Conservation (phyloP, 1,284 basidiomycete species). For the Naganishia sp. region DNA sequence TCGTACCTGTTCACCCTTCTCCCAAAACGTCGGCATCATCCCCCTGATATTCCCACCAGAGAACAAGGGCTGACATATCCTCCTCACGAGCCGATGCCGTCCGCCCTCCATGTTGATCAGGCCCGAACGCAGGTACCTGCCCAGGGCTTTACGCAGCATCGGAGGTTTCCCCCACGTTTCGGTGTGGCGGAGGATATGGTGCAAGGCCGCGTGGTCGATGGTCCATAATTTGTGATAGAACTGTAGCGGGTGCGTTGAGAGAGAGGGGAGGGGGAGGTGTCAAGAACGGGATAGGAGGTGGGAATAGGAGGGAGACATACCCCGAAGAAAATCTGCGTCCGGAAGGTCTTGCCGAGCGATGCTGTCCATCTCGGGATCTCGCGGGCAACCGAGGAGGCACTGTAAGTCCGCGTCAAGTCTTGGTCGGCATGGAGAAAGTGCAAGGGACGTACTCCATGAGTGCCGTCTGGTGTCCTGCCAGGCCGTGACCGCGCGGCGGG, state of each 20-base stretch:
- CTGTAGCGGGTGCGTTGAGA: not conserved
- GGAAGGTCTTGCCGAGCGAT: not conserved
- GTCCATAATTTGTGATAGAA: conserved; percentile 37
- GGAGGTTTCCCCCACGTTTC: conserved; percentile 36
- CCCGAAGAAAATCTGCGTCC: conserved; percentile 5
- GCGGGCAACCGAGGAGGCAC: not conserved
- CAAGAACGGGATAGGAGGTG: not conserved
- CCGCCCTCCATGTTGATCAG: conserved; percentile 40
- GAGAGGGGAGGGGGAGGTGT: not conserved
- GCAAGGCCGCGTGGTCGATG: conserved; percentile 38
- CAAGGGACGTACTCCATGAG: not conserved
- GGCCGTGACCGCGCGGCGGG: conserved; percentile 3
- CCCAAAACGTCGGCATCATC: conserved; percentile 36
- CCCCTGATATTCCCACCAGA: conserved; percentile 32
- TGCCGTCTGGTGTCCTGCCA: not conserved
- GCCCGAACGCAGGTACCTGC: conserved; percentile 37
- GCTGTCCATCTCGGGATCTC: conserved; percentile 10
- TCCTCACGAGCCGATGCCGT: conserved; percentile 39
- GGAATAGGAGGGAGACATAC: not conserved
- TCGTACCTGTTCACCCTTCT: conserved; percentile 39
- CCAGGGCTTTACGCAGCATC: conserved; percentile 35
- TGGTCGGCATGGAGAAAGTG: not conserved
- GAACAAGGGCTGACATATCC: conserved; percentile 39
- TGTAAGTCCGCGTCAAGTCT: not conserved
- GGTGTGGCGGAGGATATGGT: conserved; percentile 35